These are phyloP conservation scores for Solanum sitiens DNA, from an alignment of 257 asterid species.

Conservation along the genomic window DNA sequence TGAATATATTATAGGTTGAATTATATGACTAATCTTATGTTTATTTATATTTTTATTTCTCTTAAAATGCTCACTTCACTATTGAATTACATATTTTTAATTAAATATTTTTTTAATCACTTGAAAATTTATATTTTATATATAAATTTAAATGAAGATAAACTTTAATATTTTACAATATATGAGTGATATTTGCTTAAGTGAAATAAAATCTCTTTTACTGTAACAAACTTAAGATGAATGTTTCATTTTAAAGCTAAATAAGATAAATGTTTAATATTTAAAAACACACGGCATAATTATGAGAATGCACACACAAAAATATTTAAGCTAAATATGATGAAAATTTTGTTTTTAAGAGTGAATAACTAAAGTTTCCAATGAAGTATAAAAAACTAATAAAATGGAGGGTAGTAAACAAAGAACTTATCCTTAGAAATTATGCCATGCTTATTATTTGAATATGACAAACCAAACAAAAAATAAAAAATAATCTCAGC, in stretches of 20 bases:
- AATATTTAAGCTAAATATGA: background rate
- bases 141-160: no score
- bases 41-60: background rate
- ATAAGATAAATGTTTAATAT: background rate
- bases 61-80: background rate
- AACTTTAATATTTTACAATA: background rate
- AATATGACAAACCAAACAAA: no score
- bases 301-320: background rate
- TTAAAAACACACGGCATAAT: background rate
- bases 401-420: no score
- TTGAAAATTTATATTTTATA: background rate
- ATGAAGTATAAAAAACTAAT: no score
- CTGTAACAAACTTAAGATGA: background rate
- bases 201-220: background rate
- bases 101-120: background rate
- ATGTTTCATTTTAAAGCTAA: no score
- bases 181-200: background rate
- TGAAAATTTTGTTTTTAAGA: background rate
- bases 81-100: background rate
- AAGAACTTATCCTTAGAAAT: no score
- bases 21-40: background rate
- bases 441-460: no score
- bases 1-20: background rate
- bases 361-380: no score
- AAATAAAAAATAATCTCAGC: no score